These are phyloP conservation scores for Mucor ambiguus DNA, from an alignment of 371 early-diverging fungal genomes.

Conservation along the genomic window DNA sequence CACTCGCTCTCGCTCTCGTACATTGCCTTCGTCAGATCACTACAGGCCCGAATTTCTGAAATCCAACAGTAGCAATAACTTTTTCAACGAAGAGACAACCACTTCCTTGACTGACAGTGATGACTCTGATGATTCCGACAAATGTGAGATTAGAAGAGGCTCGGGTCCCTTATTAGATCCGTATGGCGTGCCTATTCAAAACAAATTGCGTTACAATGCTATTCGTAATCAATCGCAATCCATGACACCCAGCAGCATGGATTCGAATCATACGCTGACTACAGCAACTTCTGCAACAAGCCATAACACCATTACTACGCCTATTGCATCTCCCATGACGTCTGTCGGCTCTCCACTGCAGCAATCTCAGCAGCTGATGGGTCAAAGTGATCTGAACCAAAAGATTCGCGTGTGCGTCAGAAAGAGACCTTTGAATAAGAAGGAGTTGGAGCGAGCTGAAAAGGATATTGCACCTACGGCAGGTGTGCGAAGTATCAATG, in stretches of 20 bases:
- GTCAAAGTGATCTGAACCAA: conserved; percentile 56
- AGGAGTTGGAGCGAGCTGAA: conserved; percentile 76
- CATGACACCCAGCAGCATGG: conserved; percentile 1
- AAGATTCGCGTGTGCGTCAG: conserved; percentile 94
- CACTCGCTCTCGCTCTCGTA: conserved; percentile 39
- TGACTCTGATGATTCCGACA: conserved; percentile 22
- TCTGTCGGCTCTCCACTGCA: conserved; percentile 2
- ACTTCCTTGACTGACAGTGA: background rate
- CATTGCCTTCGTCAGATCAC: conserved; percentile 22
- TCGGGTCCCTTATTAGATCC: conserved; percentile 38
- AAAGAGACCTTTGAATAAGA: conserved; percentile 87
- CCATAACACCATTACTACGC: background rate
- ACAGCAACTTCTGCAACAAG: background rate
- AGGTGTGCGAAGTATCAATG: conserved; percentile 68
- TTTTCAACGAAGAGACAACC: background rate
- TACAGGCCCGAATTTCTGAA: conserved; percentile 24
- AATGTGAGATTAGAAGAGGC: conserved; percentile 27
- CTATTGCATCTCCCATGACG: background rate
- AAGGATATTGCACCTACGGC: conserved; percentile 75
- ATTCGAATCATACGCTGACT: background rate
- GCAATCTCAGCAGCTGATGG: conserved; percentile 10
- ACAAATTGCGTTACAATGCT: conserved; percentile 13
- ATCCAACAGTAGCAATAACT: conserved; percentile 10
- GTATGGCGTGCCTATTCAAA: conserved; percentile 34
- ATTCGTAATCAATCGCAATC: background rate